phyloP scores from a whole-genome alignment of 441 rosid species.

The Daphne laureola region DNA sequence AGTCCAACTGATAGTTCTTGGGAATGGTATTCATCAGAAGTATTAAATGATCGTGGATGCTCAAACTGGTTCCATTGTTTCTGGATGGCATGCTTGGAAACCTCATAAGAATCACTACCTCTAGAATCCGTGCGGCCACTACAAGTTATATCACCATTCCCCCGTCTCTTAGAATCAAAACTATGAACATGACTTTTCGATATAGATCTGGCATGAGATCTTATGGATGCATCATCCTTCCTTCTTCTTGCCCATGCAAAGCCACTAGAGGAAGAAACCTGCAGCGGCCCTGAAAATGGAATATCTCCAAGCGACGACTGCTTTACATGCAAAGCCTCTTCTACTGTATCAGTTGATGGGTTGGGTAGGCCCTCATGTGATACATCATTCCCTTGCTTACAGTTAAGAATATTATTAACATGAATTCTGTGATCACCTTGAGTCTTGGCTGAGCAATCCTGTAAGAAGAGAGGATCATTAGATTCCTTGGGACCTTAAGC shows the following conservation, averaged over 20 bases:
- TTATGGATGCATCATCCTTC: conserved; percentile 44
- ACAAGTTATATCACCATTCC: conserved; percentile 25
- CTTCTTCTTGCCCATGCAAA: conserved; percentile 87
- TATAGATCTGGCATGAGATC: conserved; percentile 54
- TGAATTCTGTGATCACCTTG: conserved; percentile 25
- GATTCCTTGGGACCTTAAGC: conserved; percentile 5
- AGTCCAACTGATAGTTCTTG: conserved; percentile 76
- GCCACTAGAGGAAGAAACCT: conserved; percentile 78
- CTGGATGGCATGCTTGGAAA: conserved; percentile 46
- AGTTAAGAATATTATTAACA: conserved; percentile 20
- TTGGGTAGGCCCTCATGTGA: conserved; percentile 37
- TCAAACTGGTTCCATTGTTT: conserved; percentile 77
- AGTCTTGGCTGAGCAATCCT: conserved; percentile 36
- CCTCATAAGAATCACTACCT: conserved; percentile 55
- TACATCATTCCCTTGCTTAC: conserved; percentile 27
- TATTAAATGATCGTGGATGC: conserved; percentile 80
- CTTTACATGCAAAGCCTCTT: conserved; percentile 66
- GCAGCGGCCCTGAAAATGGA: conserved; percentile 80
- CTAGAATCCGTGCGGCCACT: conserved; percentile 37
- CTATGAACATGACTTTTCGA: conserved; percentile 56
- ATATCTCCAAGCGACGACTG: conserved; percentile 78
- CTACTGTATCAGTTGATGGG: conserved; percentile 30
- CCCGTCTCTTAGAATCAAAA: conserved; percentile 40
- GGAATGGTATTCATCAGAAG: conserved; percentile 77
- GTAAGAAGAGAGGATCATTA: conserved; percentile 20